Percentiles rank a stretch among this genome's conserved stretches.
Evolutionary conservation across 768 basidiomycete species (phyloP).

Genomic region (Polyporus arcularius): DNA sequence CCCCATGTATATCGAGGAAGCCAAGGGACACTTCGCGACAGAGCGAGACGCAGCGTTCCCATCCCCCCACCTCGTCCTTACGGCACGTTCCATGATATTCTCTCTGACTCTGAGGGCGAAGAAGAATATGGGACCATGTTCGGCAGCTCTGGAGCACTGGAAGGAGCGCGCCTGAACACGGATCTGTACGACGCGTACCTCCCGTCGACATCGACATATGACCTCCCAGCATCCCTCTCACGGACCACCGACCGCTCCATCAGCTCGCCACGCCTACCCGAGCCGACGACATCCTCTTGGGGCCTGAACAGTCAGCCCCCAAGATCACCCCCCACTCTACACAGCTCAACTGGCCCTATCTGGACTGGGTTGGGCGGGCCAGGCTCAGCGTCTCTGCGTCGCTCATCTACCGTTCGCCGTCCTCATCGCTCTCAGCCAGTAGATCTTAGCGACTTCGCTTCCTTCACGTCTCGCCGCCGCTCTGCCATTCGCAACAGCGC

Average conservation of each 20-base stretch:
- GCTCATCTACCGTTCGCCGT: constrained; percentile 65
- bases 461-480: constrained; percentile 66
- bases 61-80: constrained; percentile 11
- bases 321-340: constrained; percentile 4
- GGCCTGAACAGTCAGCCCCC: background rate
- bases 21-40: constrained; percentile 1
- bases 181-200: constrained; percentile 66
- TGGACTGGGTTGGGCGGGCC: constrained; percentile 2
- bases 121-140: constrained; percentile 57
- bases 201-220: constrained; percentile 5
- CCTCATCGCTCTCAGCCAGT: constrained; percentile 52
- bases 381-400: constrained; percentile 22
- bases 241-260: constrained; percentile 6
- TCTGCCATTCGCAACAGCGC: constrained; percentile 37
- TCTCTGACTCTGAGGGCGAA: constrained; percentile 49
- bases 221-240: constrained; percentile 13
- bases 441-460: constrained; percentile 74
- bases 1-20: constrained; percentile 53
- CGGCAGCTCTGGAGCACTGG: constrained; percentile 41
- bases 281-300: background rate
- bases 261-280: constrained; percentile 1
- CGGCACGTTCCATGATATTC: constrained; percentile 42
- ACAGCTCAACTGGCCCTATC: background rate
- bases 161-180: constrained; percentile 58
- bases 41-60: constrained; percentile 8